These are phyloP conservation scores for Backusella tarrabulga DNA, from an alignment of 192 early-diverging fungal species.

Conservation along the genomic window DNA sequence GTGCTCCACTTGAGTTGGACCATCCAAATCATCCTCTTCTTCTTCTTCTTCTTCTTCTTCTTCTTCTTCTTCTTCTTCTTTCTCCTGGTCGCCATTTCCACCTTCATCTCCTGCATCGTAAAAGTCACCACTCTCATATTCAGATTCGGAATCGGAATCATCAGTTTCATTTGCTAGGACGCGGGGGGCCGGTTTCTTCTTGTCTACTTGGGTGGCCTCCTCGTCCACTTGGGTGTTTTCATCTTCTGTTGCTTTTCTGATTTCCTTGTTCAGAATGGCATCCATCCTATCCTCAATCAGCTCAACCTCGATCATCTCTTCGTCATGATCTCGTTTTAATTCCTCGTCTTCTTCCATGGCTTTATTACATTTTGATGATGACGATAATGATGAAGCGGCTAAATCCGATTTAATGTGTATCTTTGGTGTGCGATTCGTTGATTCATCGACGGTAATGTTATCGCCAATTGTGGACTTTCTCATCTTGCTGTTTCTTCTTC, in stretches of 20 bases:
- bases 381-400: too few relatives aligned
- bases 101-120: neutral
- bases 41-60: slow-evolving; percentile 22
- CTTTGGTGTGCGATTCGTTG: neutral
- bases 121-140: neutral
- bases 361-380: neutral
- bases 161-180: neutral
- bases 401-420: neutral
- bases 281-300: neutral
- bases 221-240: neutral
- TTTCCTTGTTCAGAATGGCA: neutral
- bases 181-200: neutral
- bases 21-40: slow-evolving; percentile 24
- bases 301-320: slow-evolving; percentile 25
- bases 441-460: neutral
- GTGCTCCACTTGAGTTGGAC: neutral
- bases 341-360: neutral
- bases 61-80: slow-evolving; percentile 31
- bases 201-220: neutral
- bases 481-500: neutral
- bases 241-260: neutral
- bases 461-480: neutral
- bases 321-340: slow-evolving; percentile 16
- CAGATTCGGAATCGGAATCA: neutral
- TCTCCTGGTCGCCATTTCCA: slow-evolving; percentile 18